A percentile compares a stretch with the other conserved stretches of the same genome.
phyloP scores from a whole-genome alignment of 2,329 filamentous ascomycete species.

The Fusarium secorum region DNA sequence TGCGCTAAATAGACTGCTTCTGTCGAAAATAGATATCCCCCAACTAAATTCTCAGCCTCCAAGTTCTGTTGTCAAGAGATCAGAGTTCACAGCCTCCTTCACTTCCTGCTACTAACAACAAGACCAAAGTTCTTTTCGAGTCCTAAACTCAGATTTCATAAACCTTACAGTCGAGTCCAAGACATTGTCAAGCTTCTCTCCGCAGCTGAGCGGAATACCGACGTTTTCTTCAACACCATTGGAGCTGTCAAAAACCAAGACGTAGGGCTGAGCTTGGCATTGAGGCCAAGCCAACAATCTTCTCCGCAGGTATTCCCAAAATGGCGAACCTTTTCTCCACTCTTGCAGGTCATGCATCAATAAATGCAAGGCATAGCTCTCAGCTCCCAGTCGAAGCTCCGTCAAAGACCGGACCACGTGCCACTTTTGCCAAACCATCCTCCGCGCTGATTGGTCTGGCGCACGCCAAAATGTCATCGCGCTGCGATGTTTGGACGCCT shows the following conservation, averaged over 20 bases:
- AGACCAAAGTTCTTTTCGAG: background rate
- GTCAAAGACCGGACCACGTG: background rate
- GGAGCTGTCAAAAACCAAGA: background rate
- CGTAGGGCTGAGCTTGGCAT: background rate
- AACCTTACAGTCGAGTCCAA: background rate
- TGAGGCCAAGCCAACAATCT: background rate
- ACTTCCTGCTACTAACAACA: background rate
- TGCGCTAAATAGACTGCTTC: background rate
- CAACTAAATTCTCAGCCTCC: accelerated
- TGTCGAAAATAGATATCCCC: accelerated
- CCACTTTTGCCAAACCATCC: background rate
- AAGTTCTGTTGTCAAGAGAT: accelerated
- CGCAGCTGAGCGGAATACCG: background rate
- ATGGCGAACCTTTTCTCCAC: background rate
- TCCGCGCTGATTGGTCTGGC: background rate
- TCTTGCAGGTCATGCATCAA: background rate
- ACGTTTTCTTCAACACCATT: background rate
- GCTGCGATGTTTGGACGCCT: background rate
- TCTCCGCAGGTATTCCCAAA: background rate
- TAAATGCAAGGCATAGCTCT: background rate
- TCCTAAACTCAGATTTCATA: background rate
- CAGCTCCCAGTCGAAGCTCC: background rate
- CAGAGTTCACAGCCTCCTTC: background rate
- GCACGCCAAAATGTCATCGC: background rate
- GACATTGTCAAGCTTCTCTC: background rate